These are phyloP conservation scores for Linaria vulgaris DNA, from an alignment of 257 asterid species.

Conservation along the genomic window DNA sequence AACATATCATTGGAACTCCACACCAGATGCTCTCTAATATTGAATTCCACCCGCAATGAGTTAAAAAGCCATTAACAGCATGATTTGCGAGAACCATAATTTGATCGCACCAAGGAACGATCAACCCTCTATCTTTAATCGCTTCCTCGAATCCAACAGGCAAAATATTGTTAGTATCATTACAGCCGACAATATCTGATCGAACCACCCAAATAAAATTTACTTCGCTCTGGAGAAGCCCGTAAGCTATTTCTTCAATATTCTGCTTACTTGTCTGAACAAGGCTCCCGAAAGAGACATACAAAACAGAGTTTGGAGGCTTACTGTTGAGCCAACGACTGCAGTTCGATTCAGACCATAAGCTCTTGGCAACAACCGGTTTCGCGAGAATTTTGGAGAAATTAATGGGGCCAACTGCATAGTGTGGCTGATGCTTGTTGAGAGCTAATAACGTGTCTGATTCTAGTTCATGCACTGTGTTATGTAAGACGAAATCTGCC, in stretches of 20 bases:
- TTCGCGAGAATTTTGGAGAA: slow-evolving; percentile 21
- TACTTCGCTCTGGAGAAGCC: slow-evolving; percentile 37
- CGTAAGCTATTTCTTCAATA: slow-evolving; percentile 36
- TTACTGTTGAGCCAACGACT: slow-evolving; percentile 32
- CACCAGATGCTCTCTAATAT: too few relatives aligned
- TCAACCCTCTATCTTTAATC: slow-evolving; percentile 27
- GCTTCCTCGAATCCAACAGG: slow-evolving; percentile 30
- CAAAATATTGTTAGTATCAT: slow-evolving; percentile 23
- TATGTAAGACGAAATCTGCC: slow-evolving; percentile 57
- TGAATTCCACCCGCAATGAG: too few relatives aligned
- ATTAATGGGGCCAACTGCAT: slow-evolving; percentile 52
- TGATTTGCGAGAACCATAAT: too few relatives aligned
- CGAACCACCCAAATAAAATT: slow-evolving; percentile 46
- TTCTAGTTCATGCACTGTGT: slow-evolving; percentile 64
- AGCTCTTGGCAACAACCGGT: slow-evolving; percentile 22
- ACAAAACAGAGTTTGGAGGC: slow-evolving; percentile 36
- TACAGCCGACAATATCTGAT: slow-evolving; percentile 36
- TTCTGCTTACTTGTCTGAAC: slow-evolving; percentile 21
- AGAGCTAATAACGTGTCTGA: slow-evolving; percentile 35
- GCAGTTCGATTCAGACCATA: slow-evolving; percentile 37
- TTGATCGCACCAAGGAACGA: slow-evolving; percentile 27
- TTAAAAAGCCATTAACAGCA: too few relatives aligned
- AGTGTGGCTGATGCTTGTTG: slow-evolving; percentile 31
- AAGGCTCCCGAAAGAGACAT: slow-evolving; percentile 42
- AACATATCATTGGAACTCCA: too few relatives aligned